A percentile compares a stretch with the other conserved stretches of the same genome.
Evolutionary conservation across 192 early-diverging fungal genomes (phyloP).

Genomic region (Gigaspora rosea): DNA sequence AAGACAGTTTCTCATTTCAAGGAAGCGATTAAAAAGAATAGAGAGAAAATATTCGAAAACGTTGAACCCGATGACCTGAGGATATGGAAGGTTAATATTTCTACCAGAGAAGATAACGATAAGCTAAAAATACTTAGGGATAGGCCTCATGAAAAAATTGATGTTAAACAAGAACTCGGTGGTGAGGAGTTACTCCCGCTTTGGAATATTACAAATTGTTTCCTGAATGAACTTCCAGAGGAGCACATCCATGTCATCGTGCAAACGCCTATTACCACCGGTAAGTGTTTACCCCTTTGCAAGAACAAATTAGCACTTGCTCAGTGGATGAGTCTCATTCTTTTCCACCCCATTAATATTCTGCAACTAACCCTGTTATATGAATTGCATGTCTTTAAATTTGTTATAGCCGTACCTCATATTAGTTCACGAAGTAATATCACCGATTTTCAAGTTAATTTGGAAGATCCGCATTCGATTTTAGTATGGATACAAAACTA

Average conservation of each 20-base stretch:
- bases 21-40: neutral
- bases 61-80: neutral
- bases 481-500: conserved; percentile 8
- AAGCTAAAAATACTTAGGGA: neutral
- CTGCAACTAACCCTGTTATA: no score
- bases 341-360: no score
- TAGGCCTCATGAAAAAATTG: neutral
- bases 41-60: neutral
- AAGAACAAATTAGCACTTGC: no score
- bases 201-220: neutral
- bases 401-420: no score
- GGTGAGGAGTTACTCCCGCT: neutral
- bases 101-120: neutral
- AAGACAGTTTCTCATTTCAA: neutral
- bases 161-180: neutral
- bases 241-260: neutral
- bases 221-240: neutral
- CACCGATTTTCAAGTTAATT: neutral
- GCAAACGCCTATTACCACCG: neutral
- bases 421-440: no score
- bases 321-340: no score
- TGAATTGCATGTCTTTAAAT: no score
- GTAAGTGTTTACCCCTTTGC: neutral
- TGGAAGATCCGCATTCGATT: neutral
- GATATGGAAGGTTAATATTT: conserved; percentile 1